phyloP scores from a whole-genome alignment of 345 rosid species.

The Populus davidiana region DNA sequence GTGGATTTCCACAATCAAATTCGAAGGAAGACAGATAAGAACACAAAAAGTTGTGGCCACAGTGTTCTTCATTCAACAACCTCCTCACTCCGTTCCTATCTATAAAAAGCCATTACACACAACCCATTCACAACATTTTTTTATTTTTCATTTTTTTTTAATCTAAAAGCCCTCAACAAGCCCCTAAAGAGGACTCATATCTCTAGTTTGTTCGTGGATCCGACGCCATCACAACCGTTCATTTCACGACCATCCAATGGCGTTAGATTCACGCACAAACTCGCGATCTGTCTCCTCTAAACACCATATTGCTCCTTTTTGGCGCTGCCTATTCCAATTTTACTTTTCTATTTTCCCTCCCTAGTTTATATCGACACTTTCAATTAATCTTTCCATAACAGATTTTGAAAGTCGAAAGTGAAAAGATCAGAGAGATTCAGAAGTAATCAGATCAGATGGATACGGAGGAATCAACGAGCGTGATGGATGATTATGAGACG shows the following conservation, averaged over 20 bases:
- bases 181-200: constrained; percentile 5
- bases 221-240: constrained; percentile 26
- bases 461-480: constrained; percentile 13
- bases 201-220: constrained; percentile 30
- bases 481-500: constrained; percentile 53
- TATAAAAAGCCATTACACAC: background rate
- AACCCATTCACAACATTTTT: constrained; percentile 35
- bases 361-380: background rate
- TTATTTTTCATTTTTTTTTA: background rate
- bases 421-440: background rate
- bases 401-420: background rate
- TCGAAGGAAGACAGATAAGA: background rate
- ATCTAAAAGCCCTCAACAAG: background rate
- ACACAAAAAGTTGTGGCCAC: background rate
- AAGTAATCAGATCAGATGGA: constrained; percentile 22
- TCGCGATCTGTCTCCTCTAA: constrained; percentile 19
- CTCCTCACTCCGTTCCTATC: background rate
- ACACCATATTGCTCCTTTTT: background rate
- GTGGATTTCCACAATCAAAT: background rate
- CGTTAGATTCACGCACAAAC: constrained; percentile 42
- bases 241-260: background rate
- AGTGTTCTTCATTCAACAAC: background rate
- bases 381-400: background rate
- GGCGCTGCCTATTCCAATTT: constrained; percentile 7
- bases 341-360: background rate